These are phyloP conservation scores for Grifola frondosa DNA, from an alignment of 1,284 basidiomycete species.

Conservation along the genomic window DNA sequence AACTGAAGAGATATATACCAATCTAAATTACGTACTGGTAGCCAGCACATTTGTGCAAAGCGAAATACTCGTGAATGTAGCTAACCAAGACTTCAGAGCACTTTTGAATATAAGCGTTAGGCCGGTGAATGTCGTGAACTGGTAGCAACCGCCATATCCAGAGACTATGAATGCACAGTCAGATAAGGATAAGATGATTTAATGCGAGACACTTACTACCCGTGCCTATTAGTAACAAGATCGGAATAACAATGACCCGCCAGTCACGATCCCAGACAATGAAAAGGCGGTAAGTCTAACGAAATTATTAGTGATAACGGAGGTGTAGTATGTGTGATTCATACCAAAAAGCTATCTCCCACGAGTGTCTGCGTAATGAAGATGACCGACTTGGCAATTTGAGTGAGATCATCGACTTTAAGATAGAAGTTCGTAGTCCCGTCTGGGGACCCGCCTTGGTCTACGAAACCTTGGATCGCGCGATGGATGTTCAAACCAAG, in stretches of 20 bases:
- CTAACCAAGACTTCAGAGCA: constrained; percentile 11
- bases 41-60: constrained; percentile 15
- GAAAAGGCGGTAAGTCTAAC: constrained; percentile 12
- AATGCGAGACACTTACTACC: too few species aligned
- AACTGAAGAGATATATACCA: neutral
- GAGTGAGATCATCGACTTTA: constrained; percentile 6
- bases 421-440: constrained; percentile 13
- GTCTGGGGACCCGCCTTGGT: constrained; percentile 7
- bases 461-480: constrained; percentile 15
- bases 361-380: constrained; percentile 16
- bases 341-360: constrained; percentile 14
- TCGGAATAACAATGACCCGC: neutral
- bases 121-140: constrained; percentile 6
- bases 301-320: neutral
- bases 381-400: constrained; percentile 8
- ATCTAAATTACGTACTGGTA: constrained; percentile 7
- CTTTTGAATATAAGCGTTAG: constrained; percentile 7
- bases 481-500: constrained; percentile 13
- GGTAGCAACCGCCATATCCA: too few species aligned
- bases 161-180: too few species aligned
- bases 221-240: constrained; percentile 5
- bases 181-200: too few species aligned
- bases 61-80: constrained; percentile 11
- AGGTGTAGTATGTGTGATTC: neutral
- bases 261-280: constrained; percentile 10